Base-by-base conservation (phyloP, 1,284 basidiomycete species). In the Ganoderma boninense region DNA sequence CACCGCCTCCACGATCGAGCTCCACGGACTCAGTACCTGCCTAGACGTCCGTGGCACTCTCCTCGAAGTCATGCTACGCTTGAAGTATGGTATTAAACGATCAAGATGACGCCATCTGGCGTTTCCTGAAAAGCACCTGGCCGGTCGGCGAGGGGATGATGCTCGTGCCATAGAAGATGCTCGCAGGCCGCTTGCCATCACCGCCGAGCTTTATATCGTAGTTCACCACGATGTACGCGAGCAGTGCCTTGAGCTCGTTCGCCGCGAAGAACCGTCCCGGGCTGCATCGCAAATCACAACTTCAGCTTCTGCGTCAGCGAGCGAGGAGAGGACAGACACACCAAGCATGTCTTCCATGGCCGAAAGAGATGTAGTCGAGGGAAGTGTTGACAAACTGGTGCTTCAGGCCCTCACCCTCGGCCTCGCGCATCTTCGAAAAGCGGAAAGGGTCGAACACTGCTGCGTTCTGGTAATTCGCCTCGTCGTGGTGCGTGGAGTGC, bases 191-290 rank as follows among this genome's bases (percentile, higher is more conserved):
- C 52, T 59, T 44, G 2, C 64, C 70, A 29, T 68, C 64, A 2
- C 61, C 62, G 4, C 54, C 64, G 11, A 49, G 62, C 75, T 71
- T 67, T 26, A 71, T 1, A 67, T 88, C 87, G 73, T 87, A 87
- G 57, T 80, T 82, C 38, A 84, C 38, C 1, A 87, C 69, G 7
- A 86, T 74, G 62, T 86, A 80, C 7, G 83, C 84, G 44, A 87
- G 71, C 79, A 87, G 82, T 1, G 79, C 78, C 75, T 87, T 87
- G 54, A 87, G 75, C 74, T 84, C 83, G 70, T 80, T 83, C 7
- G 80, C 81, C 0, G 85, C 85, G 70, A 87, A 86, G 77, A 85
- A 86, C 1, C 84, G 79, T 0, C 84, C 84, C 7, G 85, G 84
- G 69, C 84, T 80, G 68, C 29, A 23, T 20, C 61, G 7, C 18